Conservation (phyloP, 495 filamentous ascomycete genomes). For the Bryoglossum gracile region DNA sequence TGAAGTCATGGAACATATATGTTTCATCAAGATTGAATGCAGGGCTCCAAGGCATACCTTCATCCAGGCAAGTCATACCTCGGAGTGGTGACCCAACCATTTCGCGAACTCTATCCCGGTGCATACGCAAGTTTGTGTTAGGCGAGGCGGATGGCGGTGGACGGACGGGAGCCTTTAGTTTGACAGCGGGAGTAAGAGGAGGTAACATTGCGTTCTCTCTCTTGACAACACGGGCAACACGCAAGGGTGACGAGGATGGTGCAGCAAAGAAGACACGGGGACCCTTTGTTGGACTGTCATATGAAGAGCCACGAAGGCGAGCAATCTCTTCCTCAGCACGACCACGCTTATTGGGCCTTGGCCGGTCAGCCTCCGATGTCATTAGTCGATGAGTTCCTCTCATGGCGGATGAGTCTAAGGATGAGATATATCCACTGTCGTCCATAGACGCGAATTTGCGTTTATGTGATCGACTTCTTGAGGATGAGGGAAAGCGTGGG, state of each 20-base stretch:
- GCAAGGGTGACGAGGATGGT: conserved; percentile 53
- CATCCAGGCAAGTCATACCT: conserved; percentile 58
- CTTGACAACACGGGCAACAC: conserved; percentile 39
- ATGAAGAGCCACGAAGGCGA: conserved; percentile 83
- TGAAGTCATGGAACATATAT: conserved; percentile 41
- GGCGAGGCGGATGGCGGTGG: conserved; percentile 86
- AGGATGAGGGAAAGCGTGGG: conserved; percentile 50
- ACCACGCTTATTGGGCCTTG: conserved; percentile 75
- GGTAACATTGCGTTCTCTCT: conserved; percentile 52
- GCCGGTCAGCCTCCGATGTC: conserved; percentile 69
- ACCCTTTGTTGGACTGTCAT: conserved; percentile 79
- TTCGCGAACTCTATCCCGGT: conserved; percentile 77
- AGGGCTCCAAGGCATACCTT: conserved; percentile 67
- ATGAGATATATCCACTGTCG: conserved; percentile 96
- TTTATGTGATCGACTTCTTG: conserved; percentile 52
- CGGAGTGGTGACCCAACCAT: conserved; percentile 85
- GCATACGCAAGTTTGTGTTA: conserved; percentile 88
- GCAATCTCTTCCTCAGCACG: conserved; percentile 94
- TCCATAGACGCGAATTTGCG: conserved; percentile 71
- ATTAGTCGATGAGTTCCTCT: conserved; percentile 45
- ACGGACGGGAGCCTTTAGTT: conserved; percentile 74
- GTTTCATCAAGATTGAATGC: conserved; percentile 61
- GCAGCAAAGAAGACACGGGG: conserved; percentile 32
- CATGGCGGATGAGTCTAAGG: conserved; percentile 87
- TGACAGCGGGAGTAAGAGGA: conserved; percentile 78